A percentile compares a stretch with the other conserved stretches of the same genome.
Conservation (phyloP, 1,284 basidiomycete species). For the Leccinum pachyderme region DNA sequence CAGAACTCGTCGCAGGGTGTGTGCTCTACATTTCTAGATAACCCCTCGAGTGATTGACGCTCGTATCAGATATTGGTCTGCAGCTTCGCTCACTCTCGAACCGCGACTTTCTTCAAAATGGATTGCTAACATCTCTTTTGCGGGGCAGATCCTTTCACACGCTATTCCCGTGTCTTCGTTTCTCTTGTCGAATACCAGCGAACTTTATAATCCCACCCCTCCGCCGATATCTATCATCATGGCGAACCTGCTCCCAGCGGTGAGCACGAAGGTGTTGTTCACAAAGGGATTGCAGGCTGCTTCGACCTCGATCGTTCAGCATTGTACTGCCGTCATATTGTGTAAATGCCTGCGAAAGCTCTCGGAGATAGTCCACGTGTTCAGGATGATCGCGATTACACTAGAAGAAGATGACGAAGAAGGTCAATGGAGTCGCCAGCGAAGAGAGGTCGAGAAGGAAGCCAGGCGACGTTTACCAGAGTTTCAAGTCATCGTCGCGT, state of each 20-base stretch:
- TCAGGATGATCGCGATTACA: constrained; percentile 49
- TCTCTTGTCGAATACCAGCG: constrained; percentile 38
- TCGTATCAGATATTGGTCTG: constrained; percentile 68
- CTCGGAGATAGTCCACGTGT: constrained; percentile 49
- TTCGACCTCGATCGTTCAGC: constrained; percentile 72
- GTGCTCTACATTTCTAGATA: constrained; percentile 18
- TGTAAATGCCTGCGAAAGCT: constrained; percentile 74
- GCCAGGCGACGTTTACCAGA: constrained; percentile 79
- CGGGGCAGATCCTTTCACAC: constrained; percentile 74
- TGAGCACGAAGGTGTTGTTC: constrained; percentile 65
- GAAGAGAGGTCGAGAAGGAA: constrained; percentile 70
- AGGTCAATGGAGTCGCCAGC: constrained; percentile 68
- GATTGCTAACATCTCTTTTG: constrained; percentile 85
- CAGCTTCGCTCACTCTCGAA: constrained; percentile 75
- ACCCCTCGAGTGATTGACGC: not conserved
- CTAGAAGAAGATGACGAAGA: constrained; percentile 63
- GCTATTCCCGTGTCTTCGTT: constrained; percentile 70
- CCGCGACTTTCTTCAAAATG: constrained; percentile 86
- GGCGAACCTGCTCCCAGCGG: constrained; percentile 75
- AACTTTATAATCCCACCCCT: constrained; percentile 61
- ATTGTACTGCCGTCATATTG: constrained; percentile 75
- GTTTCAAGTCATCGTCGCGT: constrained; percentile 78
- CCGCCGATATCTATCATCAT: constrained; percentile 70
- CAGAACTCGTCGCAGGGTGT: constrained; percentile 81
- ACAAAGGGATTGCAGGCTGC: constrained; percentile 75